Base-by-base conservation (phyloP, 371 early-diverging fungal species). In the Massospora cicadina region DNA sequence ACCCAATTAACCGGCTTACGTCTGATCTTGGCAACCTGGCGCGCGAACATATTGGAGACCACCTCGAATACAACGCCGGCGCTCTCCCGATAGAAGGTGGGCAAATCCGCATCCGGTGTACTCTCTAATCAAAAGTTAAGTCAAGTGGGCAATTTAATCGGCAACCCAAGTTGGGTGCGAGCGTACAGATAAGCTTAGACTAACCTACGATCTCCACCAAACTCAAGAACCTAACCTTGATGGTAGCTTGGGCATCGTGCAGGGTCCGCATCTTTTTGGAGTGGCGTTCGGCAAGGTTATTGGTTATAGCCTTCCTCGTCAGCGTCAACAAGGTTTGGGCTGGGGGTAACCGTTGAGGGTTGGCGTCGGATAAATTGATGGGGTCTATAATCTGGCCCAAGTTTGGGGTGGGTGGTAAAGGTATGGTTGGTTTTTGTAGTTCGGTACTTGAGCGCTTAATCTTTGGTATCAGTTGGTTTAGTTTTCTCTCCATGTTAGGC, bases 21-120 rank as follows among this genome's bases (percentile, higher is more conserved):
- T 43, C 25, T 62, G 7, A 62, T 62, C 53, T 62, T 62, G 26
- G 13, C 43, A 2, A 62, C 62, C 26, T 33, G 62, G 17, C 43
- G 13, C 43, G 53, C 13, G 53, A 62, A 62, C 62, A 62, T 62
- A 13, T 25, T n/a, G 27, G 12, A 31, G 25, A 43, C 43, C 2
- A 27, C 27, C 33, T 62, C 62, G 43, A 62, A 62, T 13, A 62
- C 43, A 3, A 7, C 17, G 25, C 53, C 32, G 13, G 32, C 13
- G 43, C 53, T 12, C 5, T 43, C 53, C 1, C 23, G 17, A 62
- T 23, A 62, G 25, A 62, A 62, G 7, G 26, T 33, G 62, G 62
- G 62, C 7, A 33, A 21, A 33, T 62, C 62, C 17, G 7, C 23
- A 30, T 43, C 53, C 24, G 32, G 43, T 5, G 27, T 23, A 12